Evolutionary conservation across 2,329 filamentous ascomycete genomes (phyloP), one percentile per base, ranked within the genome.

Genomic region (Pseudocercospora pini-densiflorae): DNA sequence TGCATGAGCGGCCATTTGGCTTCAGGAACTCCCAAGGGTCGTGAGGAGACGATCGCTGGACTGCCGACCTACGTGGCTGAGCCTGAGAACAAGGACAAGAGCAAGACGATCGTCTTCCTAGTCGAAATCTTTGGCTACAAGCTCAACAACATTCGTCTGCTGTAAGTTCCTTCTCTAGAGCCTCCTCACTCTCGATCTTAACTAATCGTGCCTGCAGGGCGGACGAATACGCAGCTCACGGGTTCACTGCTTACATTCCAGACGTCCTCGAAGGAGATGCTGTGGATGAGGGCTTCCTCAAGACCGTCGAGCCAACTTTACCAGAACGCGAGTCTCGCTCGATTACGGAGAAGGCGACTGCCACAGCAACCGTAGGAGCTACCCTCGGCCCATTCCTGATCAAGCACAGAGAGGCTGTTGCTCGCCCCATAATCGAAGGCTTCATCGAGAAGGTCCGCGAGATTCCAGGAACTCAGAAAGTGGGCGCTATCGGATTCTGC

Each of bases 401-500:
- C 27, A 80, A 76, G 66, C 81, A 83, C 70, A 76, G 80, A 31
- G 81, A 84, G 70, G 77, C 66, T 12, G 78, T 82, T 10, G 68
- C 77, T 4, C 78, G 79, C 62, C 81, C 81, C 0, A 62, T 83
- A n/a, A 80, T 83, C 63, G 79, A 81, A 36, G 76, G 75, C 51
- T 83, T 82, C 73, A 79, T 82, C 66, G 75, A 77, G 54, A 69
- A 78, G 21, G 74, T 83, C 5, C 74, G 79, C 24, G 71, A 70
- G 62, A 77, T 77, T 6, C 78, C 79, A 0, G 80, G 79, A 1
- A 81, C 79, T 3, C 70, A 79, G 61, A 87, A 85, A 70, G 79
- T 93, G 31, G 90, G 87, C 1, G 86, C 83, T 14, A 86, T 89
- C 0, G 91, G 91, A 0, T 93, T 93, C 79, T 93, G 91, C 79